These are phyloP conservation scores for Coemansia sp. DNA, from an alignment of 192 early-diverging fungal genomes.

Conservation along the genomic window DNA sequence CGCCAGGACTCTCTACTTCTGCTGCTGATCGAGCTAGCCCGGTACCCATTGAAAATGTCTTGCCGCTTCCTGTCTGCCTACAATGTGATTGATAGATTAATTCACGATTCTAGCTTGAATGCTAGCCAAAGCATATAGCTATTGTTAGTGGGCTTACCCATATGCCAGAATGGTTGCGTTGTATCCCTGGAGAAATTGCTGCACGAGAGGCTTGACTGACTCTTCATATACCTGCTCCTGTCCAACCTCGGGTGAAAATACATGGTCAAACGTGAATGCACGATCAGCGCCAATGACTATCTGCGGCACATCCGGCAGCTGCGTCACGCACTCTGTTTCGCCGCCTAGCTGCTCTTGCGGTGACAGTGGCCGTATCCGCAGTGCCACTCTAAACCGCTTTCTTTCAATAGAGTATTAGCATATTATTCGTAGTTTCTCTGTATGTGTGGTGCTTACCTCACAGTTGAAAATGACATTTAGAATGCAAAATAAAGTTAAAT, in stretches of 20 bases:
- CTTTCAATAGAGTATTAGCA: not conserved
- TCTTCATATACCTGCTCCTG: conserved; percentile 68
- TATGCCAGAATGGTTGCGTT: conserved; percentile 94
- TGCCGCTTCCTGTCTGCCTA: conserved; percentile 67
- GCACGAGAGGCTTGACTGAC: conserved; percentile 51
- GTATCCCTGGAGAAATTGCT: conserved; percentile 76
- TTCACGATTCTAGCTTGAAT: too few species aligned
- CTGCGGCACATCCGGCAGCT: conserved; percentile 52
- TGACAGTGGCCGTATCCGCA: conserved; percentile 49
- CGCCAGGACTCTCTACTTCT: conserved; percentile 22
- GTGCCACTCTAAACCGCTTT: conserved; percentile 37
- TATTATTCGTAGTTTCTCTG: not conserved
- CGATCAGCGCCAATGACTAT: conserved; percentile 53
- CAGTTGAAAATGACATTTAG: conserved; percentile 35
- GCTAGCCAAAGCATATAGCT: not conserved
- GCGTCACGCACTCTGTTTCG: conserved; percentile 49
- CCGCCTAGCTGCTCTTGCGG: conserved; percentile 43
- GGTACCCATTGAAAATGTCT: conserved; percentile 96
- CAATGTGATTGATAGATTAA: not conserved
- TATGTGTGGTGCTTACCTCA: conserved; percentile 13
- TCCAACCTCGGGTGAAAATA: conserved; percentile 63
- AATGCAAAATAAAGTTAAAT: not conserved
- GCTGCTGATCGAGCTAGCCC: conserved; percentile 32
- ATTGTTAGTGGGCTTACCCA: conserved; percentile 58
- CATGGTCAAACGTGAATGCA: conserved; percentile 69